These are phyloP conservation scores for Aspergillus haitiensis DNA, from an alignment of 495 filamentous ascomycete genomes.

Conservation along the genomic window DNA sequence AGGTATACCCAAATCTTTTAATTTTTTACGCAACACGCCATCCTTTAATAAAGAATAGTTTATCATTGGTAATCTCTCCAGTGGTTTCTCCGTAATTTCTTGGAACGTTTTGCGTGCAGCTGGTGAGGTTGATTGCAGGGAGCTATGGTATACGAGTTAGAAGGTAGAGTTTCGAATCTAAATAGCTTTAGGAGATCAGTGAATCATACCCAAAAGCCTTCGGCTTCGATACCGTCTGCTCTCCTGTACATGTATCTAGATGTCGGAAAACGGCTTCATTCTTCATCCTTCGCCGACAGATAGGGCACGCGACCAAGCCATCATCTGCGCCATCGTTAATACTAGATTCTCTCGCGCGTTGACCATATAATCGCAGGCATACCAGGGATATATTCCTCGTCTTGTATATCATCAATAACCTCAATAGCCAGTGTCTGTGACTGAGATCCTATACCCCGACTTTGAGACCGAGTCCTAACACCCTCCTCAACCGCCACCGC, in stretches of 20 bases:
- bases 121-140: constrained; percentile 23
- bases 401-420: constrained; percentile 41
- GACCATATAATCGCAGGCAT: constrained; percentile 7
- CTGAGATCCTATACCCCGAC: constrained; percentile 26
- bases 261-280: constrained; percentile 69
- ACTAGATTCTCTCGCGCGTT: constrained; percentile 13
- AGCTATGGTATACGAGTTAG: constrained; percentile 23
- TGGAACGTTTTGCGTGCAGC: constrained; percentile 14
- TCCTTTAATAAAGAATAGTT: constrained; percentile 84
- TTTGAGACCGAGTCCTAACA: constrained; percentile 44
- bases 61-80: constrained; percentile 68
- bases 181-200: neutral
- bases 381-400: constrained; percentile 41
- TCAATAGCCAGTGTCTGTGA: constrained; percentile 20
- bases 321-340: constrained; percentile 54
- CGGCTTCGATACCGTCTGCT: constrained; percentile 21
- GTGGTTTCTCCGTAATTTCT: constrained; percentile 33
- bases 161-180: neutral
- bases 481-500: constrained; percentile 25
- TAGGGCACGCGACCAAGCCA: constrained; percentile 78
- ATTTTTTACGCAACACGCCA: constrained; percentile 69
- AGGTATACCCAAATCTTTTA: constrained; percentile 80
- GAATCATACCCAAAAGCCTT: constrained; percentile 35
- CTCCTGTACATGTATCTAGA: constrained; percentile 61
- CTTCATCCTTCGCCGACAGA: constrained; percentile 78